Evolutionary conservation across 192 early-diverging fungal genomes (phyloP), one percentile per base, ranked within the genome.

Genomic region (Gryganskiella cystojenkinii): DNA sequence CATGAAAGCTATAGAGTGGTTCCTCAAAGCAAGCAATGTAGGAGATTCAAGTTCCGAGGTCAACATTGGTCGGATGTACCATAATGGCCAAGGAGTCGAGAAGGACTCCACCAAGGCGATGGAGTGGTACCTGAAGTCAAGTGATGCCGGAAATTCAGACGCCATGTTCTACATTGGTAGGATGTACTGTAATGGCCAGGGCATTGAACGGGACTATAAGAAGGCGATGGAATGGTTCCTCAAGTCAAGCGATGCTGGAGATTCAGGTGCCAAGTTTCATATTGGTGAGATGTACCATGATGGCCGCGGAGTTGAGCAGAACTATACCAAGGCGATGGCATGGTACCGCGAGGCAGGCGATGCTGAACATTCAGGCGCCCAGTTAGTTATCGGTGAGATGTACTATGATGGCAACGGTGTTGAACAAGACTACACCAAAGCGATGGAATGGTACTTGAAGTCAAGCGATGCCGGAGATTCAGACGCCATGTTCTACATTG

Each of bases 261-360:
- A 83, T 34, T 17, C 50, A n/a, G 31, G 52, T n/a, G 52, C 52
- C 25, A 25, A 54, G 31, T 10, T 15, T n/a, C 10, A 25, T 54
- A 25, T 54, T n/a, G 52, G 37, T 13, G 37, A 5, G 37, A 40
- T 40, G 37, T 51, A 64, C 19, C 22, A 64, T 9, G 14, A 50
- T 51, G 61, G 44, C 5, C 30, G 45, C 5, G 73, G 80, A 44
- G 62, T 81, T 35, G 3, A 35, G 30, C 31, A 54, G 40, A 50
- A 83, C 25, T 42, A 53, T 0, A 45, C 58, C 31, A 58, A 56
- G 20, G 83, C 83, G 8, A 64, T 76, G 33, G 51, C 51, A 25
- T 84, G 81, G 76, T 82, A 84, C 53, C 24, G 53, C 40, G 80
- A 80, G 28, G 68, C 78, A 11, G 81, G 70, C 11, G 28, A 63